Conservation (phyloP, 305 asterid species). For the Ilex paraguariensis region DNA sequence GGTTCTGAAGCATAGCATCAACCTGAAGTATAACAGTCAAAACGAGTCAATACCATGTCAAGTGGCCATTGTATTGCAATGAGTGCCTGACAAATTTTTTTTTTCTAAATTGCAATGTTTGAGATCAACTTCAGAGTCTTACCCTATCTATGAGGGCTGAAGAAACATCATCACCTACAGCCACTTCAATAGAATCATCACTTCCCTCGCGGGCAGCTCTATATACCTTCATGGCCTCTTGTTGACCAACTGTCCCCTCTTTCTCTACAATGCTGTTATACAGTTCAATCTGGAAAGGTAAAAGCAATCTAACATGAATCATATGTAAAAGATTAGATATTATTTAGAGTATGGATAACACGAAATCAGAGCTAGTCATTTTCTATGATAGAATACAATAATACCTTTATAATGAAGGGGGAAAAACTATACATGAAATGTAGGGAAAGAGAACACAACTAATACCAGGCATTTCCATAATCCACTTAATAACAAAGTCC, state of each 20-base stretch:
- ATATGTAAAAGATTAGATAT: not conserved
- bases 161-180: not conserved
- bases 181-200: not conserved
- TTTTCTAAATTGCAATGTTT: not conserved
- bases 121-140: not conserved
- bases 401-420: too few species aligned
- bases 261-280: slow-evolving; percentile 1
- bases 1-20: slow-evolving; percentile 4
- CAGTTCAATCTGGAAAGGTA: not conserved
- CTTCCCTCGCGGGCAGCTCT: slow-evolving; percentile 1
- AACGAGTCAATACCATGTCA: not conserved
- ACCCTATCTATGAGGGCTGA: slow-evolving; percentile 3
- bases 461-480: too few species aligned
- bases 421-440: too few species aligned
- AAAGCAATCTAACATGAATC: not conserved
- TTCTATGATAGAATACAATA: too few species aligned
- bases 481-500: too few species aligned
- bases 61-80: too few species aligned
- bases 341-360: not conserved
- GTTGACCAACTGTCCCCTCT: not conserved
- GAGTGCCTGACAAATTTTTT: not conserved
- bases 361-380: not conserved
- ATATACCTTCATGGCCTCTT: not conserved
- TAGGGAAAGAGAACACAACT: too few species aligned
- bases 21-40: not conserved